Evolutionary conservation across 768 basidiomycete genomes (phyloP).

Genomic region (Holtermannia corniformis): DNA sequence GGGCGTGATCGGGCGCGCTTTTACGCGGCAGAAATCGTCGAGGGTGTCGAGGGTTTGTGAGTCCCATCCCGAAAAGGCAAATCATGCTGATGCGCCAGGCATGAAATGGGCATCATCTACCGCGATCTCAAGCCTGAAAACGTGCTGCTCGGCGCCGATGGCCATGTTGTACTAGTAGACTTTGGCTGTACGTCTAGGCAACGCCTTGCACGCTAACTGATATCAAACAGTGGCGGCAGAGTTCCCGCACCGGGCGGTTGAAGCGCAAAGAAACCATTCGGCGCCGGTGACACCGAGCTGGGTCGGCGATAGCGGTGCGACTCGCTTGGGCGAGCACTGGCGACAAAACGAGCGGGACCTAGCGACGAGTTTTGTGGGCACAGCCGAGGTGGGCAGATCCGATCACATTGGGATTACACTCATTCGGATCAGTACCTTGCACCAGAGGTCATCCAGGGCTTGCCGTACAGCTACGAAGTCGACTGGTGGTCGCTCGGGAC

Average conservation of each 20-base stretch:
- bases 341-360: neutral
- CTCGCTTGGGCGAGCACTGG: neutral
- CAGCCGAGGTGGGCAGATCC: conserved; percentile 9
- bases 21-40: conserved; percentile 91
- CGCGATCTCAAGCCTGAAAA: conserved; percentile 96
- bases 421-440: too few species aligned
- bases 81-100: conserved; percentile 39
- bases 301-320: neutral
- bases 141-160: conserved; percentile 84
- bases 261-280: neutral
- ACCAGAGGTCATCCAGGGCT: too few species aligned
- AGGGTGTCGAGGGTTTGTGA: conserved; percentile 79
- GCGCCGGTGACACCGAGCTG: neutral
- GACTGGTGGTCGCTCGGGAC: conserved; percentile 99
- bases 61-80: conserved; percentile 7
- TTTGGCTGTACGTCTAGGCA: conserved; percentile 51
- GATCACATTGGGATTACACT: too few species aligned
- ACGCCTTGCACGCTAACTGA: conserved; percentile 12
- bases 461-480: conserved; percentile 87
- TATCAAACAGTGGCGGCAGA: neutral
- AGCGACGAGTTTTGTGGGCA: conserved; percentile 11
- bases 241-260: conserved; percentile 6
- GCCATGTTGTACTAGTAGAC: conserved; percentile 94
- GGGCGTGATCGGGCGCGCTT: conserved; percentile 91
- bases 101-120: conserved; percentile 90